Evolutionary conservation across 129 eudicot species (phyloP), one percentile per base, ranked within the genome.

Genomic region (Arctium lappa): DNA sequence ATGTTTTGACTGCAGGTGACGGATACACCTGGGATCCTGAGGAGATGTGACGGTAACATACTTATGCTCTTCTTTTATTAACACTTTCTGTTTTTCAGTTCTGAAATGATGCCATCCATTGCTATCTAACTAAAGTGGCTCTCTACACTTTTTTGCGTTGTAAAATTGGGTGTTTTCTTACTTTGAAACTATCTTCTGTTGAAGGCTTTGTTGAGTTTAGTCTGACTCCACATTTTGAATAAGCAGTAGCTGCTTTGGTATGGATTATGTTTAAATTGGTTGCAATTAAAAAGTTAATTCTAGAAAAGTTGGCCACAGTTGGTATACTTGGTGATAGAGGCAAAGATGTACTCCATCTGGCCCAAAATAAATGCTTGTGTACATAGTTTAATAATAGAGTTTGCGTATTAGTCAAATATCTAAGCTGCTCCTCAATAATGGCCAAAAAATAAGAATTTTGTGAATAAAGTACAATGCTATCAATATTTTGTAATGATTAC

Each of bases 21-120:
- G 13, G 98, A 94, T 83, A 94, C 98, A 68, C 98, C 98, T 71
- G 98, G 98, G 73, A 87, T 94, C 53, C 83, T 94, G 77, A 76
- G 94, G 78, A 88, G 98, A 84, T 82, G 81, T 88, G 98, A 94
- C n/a, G 98, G 98, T 92, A 92, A 86, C 60, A 82, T 33, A 69
- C 79, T 84, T 76, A 62, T 82, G 74, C 79, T 76, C 50, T 48
- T 36, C 12, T 42, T 18, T 69, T 42, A 40, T 18, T 31, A 69
- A 30, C n/a, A n/a, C 18, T 40, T 31, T 11, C 18, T 53, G 37
- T 39, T 13, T 56, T 73, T 13, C 9, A 48, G 62, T 66, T 39
- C 15, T 53, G 22, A 53, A 53, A 53, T 15, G 22, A 53, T 53
- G 5, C 18, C 62, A 50, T 50, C n/a, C n/a, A 12, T 50, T 48